These are phyloP conservation scores for Anthracocystis panici-leucophaei DNA, from an alignment of 1,284 basidiomycete species.

Conservation along the genomic window DNA sequence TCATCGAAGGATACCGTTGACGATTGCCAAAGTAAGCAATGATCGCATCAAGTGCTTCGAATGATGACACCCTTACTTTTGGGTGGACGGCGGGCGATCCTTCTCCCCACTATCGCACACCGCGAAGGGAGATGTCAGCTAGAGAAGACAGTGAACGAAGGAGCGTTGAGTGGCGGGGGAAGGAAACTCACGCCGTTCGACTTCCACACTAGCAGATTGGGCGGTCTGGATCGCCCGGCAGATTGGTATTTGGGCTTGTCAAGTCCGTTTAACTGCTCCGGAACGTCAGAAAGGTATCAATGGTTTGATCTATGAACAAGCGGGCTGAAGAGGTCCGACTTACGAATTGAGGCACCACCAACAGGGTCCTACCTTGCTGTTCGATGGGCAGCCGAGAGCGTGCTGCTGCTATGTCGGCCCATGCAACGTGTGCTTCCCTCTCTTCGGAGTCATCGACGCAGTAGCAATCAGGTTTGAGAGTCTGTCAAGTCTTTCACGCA, in stretches of 20 bases:
- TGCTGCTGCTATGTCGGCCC: conserved; percentile 13
- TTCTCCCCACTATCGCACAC: conserved; percentile 45
- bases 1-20: not conserved
- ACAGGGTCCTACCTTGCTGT: not conserved
- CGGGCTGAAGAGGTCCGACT: not conserved
- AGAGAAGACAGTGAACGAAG: not conserved
- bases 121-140: not conserved
- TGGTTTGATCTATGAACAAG: not conserved
- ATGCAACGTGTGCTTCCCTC: conserved; percentile 16
- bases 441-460: not conserved
- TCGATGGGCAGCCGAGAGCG: conserved; percentile 1
- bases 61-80: conserved; percentile 26
- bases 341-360: conserved; percentile 31
- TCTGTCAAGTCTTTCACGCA: not conserved
- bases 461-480: no score
- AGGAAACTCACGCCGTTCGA: conserved; percentile 34
- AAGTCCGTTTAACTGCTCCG: conserved; percentile 41
- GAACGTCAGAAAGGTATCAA: not conserved
- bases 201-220: conserved; percentile 40
- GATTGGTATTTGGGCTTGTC: conserved; percentile 29
- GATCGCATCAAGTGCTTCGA: conserved; percentile 47
- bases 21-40: conserved; percentile 20
- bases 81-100: conserved; percentile 12
- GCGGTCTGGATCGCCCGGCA: not conserved
- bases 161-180: not conserved